Percentiles rank a stretch among this genome's conserved stretches.
phyloP scores from a whole-genome alignment of 139 green algal genomes.

The Raphidocelis subcapitata region DNA sequence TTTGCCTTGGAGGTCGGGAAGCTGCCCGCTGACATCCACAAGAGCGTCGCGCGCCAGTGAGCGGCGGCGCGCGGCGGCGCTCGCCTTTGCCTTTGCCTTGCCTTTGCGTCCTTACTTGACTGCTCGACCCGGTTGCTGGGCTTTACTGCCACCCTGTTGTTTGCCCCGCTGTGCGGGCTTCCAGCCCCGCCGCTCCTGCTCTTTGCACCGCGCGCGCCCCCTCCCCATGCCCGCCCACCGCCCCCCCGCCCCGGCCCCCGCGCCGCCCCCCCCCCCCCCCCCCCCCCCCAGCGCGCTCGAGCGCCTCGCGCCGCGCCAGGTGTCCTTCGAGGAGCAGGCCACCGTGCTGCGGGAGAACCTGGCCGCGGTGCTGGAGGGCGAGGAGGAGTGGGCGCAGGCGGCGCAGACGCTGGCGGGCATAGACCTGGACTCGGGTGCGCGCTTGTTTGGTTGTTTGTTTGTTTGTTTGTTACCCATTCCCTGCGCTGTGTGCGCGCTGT shows the following conservation, averaged over 20 bases:
- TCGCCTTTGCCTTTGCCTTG: too few relatives aligned
- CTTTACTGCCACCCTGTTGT: too few relatives aligned
- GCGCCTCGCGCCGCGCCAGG: slow-evolving; percentile 42
- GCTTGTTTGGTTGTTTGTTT: background rate
- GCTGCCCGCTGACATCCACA: slow-evolving; percentile 62
- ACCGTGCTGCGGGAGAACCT: slow-evolving; percentile 70
- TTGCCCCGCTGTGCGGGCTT: too few relatives aligned
- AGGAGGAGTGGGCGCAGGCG: slow-evolving; percentile 91
- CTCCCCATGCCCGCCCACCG: too few relatives aligned
- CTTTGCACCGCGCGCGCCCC: too few relatives aligned
- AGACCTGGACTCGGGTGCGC: slow-evolving; percentile 77
- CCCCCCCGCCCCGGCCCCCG: too few relatives aligned
- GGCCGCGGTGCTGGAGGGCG: slow-evolving; percentile 61
- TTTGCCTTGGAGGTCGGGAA: slow-evolving; percentile 64
- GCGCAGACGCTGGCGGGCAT: slow-evolving; percentile 89
- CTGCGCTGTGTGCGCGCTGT: background rate
- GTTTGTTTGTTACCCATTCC: too few relatives aligned
- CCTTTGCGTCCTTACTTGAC: too few relatives aligned
- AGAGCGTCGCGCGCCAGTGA: slow-evolving; percentile 71
- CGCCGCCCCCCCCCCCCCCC: background rate
- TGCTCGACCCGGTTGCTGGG: too few relatives aligned
- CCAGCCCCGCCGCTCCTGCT: too few relatives aligned
- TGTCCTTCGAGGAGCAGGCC: slow-evolving; percentile 87
- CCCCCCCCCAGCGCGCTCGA: slow-evolving; percentile 13
- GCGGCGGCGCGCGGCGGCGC: slow-evolving; percentile 5